Base-by-base conservation (phyloP, 2,329 filamentous ascomycete genomes). In the Stachybotrys elegans region DNA sequence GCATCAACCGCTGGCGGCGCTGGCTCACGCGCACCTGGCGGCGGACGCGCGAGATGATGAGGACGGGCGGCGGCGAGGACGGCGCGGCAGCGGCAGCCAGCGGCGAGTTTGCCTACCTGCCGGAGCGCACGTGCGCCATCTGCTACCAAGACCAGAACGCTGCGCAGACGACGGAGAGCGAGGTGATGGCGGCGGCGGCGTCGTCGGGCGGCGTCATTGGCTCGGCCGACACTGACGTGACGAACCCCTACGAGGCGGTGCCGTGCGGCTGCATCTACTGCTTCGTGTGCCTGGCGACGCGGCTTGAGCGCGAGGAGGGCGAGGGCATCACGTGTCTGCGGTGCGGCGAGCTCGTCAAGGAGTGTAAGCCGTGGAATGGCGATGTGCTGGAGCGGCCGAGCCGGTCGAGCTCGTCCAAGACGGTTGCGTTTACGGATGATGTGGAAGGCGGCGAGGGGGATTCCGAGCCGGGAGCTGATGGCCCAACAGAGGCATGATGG, bases 91-190 rank as follows among this genome's bases (percentile, higher is more conserved):
- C 75, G 6, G 68, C 79, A 43, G 76, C 74, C 40, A 14, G 31
- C 31, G 90, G 91, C 43, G 89, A 95, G 61, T 78, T 89, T 40
- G 78, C 79, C 0, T 96, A 95, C 63, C 71, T 98, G 22, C 93
- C 93, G 0, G 91, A 97, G 65, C 75, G 92, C 47, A 97, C 92
- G 0, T 98, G 93, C 63, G 91, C 91, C 40, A 96, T 98, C 51
- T 98, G 93, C 69, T 97, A 97, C 63, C 83, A 91, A 57, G 91
- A 95, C 55, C 89, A 95, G 62, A 96, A 94, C 60, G 78, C 86
- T 9, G 68, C 69, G 3, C 75, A 83, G 1, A 78, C 80, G 2
- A 81, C 81, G 3, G 90, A 94, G 66, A 83, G 78, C 37, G 89
- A 95, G 53, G 71, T 91, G 4, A 71, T 95, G 52, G 82, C 85